Base-by-base conservation (phyloP, 106 monocot species). In the Dendrobium catenatum region DNA sequence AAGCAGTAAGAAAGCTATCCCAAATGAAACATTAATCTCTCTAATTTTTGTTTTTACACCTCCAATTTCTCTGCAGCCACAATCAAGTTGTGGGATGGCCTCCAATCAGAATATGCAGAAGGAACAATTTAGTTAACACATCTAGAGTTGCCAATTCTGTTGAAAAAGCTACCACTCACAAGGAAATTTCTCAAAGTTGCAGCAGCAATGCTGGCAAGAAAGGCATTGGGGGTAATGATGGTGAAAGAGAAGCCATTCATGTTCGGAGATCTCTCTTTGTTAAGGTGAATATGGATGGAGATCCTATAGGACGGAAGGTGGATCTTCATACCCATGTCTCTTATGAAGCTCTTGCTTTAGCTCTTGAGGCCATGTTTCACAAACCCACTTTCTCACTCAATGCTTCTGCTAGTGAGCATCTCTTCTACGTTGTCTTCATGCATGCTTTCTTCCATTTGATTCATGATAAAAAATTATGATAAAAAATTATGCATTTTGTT, bases 241-340 rank as follows among this genome's bases (percentile, higher is more conserved):
- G 22, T 10, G 42, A 26, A 26, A 46, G 76, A 24, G 49, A 76
- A 49, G 77, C 44, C 41, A 29, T 40, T 47, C 26, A 26, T 48
- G 0, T 24, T 48, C 6, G 27, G 9, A 76, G 49, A 9, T 85
- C 86, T 19, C 72, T 49, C 78, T 90, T 92, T 80, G 91, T 98
- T 15, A 98, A 98, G 79, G 94, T 98, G 54, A 93, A 93, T 19
- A 95, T 93, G 94, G 97, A 98, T 79, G 97, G 97, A 41, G 88
- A 94, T 82, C 89, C 88, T 4, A 98, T 98, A 58, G 97, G 97
- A 26, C 86, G 97, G 81, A 98, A 98, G 80, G 88, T 98, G 49
- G 92, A 98, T 74, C 89, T 98, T 58, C 84, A 41, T 43, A 82
- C 83, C 44, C 89, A 95, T 83, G 55, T 29, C 16, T 93, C 92